phyloP scores from a whole-genome alignment of 2,329 filamentous ascomycete species.

The Talaromyces islandicus region DNA sequence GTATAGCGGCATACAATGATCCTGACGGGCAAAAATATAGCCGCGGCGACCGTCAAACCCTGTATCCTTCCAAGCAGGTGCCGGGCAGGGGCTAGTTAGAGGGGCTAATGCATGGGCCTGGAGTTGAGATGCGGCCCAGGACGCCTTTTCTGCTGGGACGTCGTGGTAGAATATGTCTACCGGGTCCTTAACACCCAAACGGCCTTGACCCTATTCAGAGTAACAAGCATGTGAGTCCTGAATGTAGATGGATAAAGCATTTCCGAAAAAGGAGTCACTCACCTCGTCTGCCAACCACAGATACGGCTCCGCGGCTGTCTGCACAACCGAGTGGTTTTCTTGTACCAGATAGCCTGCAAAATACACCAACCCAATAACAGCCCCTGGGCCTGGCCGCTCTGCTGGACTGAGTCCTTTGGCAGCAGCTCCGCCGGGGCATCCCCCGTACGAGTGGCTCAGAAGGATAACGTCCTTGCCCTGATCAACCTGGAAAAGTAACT shows the following conservation, averaged over 20 bases:
- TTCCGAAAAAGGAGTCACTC: not conserved
- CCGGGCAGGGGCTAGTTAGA: not conserved
- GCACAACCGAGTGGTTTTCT: constrained; percentile 18
- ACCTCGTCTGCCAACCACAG: not conserved
- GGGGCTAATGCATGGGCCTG: not conserved
- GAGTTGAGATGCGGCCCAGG: not conserved
- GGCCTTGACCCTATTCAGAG: constrained; percentile 2
- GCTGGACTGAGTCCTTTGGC: constrained; percentile 17
- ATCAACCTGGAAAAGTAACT: constrained; percentile 22
- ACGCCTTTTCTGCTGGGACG: not conserved
- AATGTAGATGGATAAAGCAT: not conserved
- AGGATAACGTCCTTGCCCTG: constrained; percentile 29
- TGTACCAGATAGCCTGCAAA: not conserved
- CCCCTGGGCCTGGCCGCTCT: not conserved
- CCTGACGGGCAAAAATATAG: not conserved
- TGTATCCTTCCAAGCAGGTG: not conserved
- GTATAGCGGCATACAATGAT: not conserved
- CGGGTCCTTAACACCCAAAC: constrained; percentile 4
- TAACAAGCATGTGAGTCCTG: not conserved
- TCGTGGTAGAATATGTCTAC: not conserved
- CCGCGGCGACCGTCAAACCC: not conserved
- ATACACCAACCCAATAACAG: not conserved
- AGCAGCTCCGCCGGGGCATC: constrained; percentile 22
- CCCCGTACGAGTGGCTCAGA: constrained; percentile 32
- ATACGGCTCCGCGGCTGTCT: constrained; percentile 10